These are phyloP conservation scores for Tremella mesenterica DNA, from an alignment of 768 basidiomycete genomes.

Conservation along the genomic window DNA sequence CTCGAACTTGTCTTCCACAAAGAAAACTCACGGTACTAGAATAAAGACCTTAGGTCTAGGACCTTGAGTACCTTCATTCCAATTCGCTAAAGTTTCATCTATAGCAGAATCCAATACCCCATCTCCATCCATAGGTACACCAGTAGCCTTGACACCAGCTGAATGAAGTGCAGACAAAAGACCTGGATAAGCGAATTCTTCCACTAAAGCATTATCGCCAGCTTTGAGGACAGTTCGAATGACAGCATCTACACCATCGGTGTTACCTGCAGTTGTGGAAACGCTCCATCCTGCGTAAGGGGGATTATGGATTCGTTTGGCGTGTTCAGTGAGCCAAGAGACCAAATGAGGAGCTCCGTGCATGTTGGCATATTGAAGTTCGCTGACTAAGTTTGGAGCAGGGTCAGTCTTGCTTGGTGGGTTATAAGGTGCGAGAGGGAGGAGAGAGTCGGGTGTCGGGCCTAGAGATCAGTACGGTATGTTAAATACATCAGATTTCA, in stretches of 20 bases:
- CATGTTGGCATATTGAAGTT: constrained; percentile 26
- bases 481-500: too few species aligned
- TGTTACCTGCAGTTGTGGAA: constrained; percentile 60
- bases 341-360: constrained; percentile 24
- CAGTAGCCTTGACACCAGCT: constrained; percentile 37
- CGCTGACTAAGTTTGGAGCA: constrained; percentile 20
- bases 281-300: constrained; percentile 54
- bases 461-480: constrained; percentile 5
- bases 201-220: constrained; percentile 42
- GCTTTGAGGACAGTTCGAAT: constrained; percentile 18
- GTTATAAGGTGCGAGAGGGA: constrained; percentile 22
- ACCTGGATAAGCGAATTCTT: constrained; percentile 55
- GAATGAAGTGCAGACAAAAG: constrained; percentile 49
- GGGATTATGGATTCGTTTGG: constrained; percentile 27
- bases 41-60: constrained; percentile 48
- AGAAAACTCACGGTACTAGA: constrained; percentile 20
- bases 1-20: not conserved
- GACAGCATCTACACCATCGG: constrained; percentile 50
- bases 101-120: constrained; percentile 59
- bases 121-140: constrained; percentile 57
- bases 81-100: constrained; percentile 53
- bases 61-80: constrained; percentile 56
- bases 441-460: constrained; percentile 9
- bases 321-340: constrained; percentile 27
- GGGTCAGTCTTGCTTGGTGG: constrained; percentile 18